phyloP scores from a whole-genome alignment of 208 protist species.

The Eutreptiella sp. region DNA sequence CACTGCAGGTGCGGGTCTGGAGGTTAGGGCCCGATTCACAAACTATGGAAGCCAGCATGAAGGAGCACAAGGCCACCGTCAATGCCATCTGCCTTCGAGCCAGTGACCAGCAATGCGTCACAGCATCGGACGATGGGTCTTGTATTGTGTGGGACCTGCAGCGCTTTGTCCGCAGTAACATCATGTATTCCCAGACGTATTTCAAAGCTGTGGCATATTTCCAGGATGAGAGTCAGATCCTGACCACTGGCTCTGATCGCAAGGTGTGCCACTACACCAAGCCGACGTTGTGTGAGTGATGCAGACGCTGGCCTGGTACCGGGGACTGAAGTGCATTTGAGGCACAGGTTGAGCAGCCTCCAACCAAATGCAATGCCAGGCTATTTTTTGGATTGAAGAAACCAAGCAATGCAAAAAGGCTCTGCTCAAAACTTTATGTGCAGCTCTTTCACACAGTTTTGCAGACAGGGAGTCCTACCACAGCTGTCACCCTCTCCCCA shows the following conservation, averaged over 20 bases:
- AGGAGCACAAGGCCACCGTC: conserved; percentile 87
- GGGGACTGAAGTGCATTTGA: too few species aligned
- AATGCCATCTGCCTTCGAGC: conserved; percentile 68
- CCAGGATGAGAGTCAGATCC: conserved; percentile 82
- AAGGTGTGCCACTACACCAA: too few species aligned
- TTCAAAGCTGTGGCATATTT: conserved; percentile 82
- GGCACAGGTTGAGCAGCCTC: too few species aligned
- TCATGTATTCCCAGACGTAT: conserved; percentile 88
- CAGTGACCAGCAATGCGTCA: conserved; percentile 85
- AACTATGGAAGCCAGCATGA: conserved; percentile 82
- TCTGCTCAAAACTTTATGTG: too few species aligned
- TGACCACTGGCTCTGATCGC: conserved; percentile 85
- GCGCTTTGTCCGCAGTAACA: conserved; percentile 78
- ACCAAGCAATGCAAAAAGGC: too few species aligned
- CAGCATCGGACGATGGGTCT: conserved; percentile 83
- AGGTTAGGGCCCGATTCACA: conserved; percentile 53
- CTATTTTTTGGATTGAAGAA: too few species aligned
- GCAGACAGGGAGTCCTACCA: too few species aligned
- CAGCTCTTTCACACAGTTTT: too few species aligned
- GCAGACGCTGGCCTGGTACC: too few species aligned
- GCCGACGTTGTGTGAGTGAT: not conserved
- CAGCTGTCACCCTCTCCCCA: too few species aligned
- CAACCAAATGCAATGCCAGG: too few species aligned
- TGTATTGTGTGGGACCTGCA: conserved; percentile 90
- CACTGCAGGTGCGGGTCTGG: conserved; percentile 89